Base-by-base conservation (phyloP, 2,329 filamentous ascomycete genomes). In the Colletotrichum falcatum region DNA sequence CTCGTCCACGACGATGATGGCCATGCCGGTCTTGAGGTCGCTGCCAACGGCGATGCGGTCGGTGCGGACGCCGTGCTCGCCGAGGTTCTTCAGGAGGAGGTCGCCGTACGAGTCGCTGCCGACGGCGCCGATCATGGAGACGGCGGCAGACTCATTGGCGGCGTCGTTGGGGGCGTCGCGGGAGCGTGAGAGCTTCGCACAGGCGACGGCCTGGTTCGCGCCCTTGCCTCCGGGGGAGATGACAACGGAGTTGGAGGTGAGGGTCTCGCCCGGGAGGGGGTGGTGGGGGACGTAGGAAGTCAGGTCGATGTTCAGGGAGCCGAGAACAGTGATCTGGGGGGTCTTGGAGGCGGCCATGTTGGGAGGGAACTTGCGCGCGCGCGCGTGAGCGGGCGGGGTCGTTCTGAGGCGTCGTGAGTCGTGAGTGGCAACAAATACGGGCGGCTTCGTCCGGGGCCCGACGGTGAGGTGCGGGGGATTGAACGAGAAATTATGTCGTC, bases 231-330 rank as follows among this genome's bases (percentile, higher is more conserved):
- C 96, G 37, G 92, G 91, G 53, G 92, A 94, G 44, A 91, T 94
- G 77, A 87, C 87, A 83, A 97, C 97, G 26, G 89, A 90, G 74
- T 85, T 90, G 58, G 94, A 89, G 2, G 93, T 95, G 61, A 98
- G 87, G 3, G 95, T 98, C 83, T 99, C 95, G 74, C 95, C 96
- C 0, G 92, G 91, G 1, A 87, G 83, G 1, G 96, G 95, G 73
- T 97, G 90, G 73, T 95, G 93, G 6, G 93, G 86, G 42, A 96
- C 96, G 76, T 94, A 91, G 49, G 94, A 95, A 73, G 97, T 93
- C 73, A 98, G 91, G 83, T 99, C 95, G 79, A 94, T 93, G 83
- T 98, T 98, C 72, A 99, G 90, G 42, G 95, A 98, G 76, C 95
- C 95, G 75, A 98, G 90, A 73, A 98, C 89, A 73, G 92, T 91